These are phyloP conservation scores for Megacollybia marginata DNA, from an alignment of 768 basidiomycete genomes.

Conservation along the genomic window DNA sequence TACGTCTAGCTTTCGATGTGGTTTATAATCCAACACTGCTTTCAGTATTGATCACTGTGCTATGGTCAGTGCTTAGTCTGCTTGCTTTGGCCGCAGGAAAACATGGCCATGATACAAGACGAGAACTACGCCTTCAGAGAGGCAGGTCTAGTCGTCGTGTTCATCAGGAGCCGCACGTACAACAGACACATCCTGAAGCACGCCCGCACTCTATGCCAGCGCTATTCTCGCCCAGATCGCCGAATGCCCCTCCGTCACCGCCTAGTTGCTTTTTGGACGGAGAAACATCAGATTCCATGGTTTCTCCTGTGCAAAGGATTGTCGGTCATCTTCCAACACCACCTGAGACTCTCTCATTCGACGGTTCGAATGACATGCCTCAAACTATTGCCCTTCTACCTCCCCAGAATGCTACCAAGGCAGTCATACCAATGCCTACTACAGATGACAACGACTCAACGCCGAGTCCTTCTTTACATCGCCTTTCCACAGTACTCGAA, in stretches of 20 bases:
- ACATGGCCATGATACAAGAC: constrained; percentile 2
- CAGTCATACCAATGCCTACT: too few species aligned
- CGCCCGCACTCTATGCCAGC: neutral
- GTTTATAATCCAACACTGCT: constrained; percentile 26
- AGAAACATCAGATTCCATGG: too few species aligned
- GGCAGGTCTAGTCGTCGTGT: neutral
- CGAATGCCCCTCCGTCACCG: neutral
- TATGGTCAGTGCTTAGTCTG: constrained; percentile 4
- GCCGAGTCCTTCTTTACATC: too few species aligned
- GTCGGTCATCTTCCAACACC: neutral
- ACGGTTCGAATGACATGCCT: neutral
- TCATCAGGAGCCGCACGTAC: neutral
- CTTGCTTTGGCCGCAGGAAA: neutral
- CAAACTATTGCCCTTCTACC: too few species aligned
- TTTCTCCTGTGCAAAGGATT: neutral
- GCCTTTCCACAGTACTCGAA: too few species aligned
- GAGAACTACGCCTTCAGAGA: neutral
- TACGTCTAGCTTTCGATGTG: constrained; percentile 36
- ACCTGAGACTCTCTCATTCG: neutral
- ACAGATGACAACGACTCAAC: too few species aligned
- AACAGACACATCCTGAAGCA: neutral
- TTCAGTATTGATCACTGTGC: constrained; percentile 5
- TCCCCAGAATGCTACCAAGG: too few species aligned
- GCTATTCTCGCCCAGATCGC: neutral
- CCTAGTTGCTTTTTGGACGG: neutral